These are phyloP conservation scores for Rhodotorula toruloides DNA, from an alignment of 768 basidiomycete genomes.

Conservation along the genomic window DNA sequence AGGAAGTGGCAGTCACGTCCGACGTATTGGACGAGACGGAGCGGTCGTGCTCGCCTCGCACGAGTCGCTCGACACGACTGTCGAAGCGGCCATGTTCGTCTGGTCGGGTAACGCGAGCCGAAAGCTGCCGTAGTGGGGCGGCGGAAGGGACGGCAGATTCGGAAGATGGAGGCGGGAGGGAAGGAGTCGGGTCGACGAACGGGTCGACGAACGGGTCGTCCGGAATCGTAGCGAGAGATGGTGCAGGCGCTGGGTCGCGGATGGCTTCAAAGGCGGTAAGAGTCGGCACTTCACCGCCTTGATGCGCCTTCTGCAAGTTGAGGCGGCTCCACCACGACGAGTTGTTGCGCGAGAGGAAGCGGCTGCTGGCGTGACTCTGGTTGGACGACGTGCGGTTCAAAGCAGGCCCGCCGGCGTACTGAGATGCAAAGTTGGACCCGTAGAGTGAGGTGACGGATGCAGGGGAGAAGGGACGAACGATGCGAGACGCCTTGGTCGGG, in stretches of 20 bases:
- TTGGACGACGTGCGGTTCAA: not conserved
- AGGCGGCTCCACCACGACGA: slow-evolving; percentile 33
- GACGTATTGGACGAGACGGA: slow-evolving; percentile 21
- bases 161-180: not conserved
- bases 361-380: not conserved
- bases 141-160: not conserved
- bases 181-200: not conserved
- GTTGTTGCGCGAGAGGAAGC: slow-evolving; percentile 7
- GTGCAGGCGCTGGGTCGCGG: slow-evolving; percentile 28
- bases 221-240: not conserved
- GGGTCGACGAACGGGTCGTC: slow-evolving; percentile 28
- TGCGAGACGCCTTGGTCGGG: slow-evolving; percentile 1
- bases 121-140: not conserved
- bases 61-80: not conserved
- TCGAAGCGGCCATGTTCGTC: slow-evolving; percentile 21
- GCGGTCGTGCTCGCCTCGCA: slow-evolving; percentile 10
- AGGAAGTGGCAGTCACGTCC: slow-evolving; percentile 25
- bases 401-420: not conserved
- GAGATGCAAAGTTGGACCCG: slow-evolving; percentile 18
- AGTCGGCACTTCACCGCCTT: slow-evolving; percentile 6
- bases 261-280: slow-evolving; percentile 23
- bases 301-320: slow-evolving; percentile 3
- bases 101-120: not conserved
- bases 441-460: slow-evolving; percentile 1
- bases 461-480: slow-evolving; percentile 21